These are phyloP conservation scores for Verbascum thapsus DNA, from an alignment of 257 asterid genomes.

Conservation along the genomic window DNA sequence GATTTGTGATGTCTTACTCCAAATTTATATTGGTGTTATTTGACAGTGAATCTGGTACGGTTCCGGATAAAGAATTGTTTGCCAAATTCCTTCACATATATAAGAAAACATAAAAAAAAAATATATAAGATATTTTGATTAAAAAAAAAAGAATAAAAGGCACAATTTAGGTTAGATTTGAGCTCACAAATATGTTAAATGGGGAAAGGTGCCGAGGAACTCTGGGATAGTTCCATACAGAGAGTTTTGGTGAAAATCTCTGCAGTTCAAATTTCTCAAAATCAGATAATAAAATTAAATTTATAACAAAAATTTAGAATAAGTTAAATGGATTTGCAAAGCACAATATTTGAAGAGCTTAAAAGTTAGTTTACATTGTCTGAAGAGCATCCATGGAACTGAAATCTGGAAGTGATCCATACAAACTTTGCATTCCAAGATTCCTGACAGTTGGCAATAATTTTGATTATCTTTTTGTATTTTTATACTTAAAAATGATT, in stretches of 20 bases:
- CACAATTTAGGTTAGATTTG: background rate
- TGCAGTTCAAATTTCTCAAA: constrained; percentile 13
- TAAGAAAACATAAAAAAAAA: too few relatives aligned
- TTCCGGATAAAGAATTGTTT: constrained; percentile 22
- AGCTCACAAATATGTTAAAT: constrained; percentile 29
- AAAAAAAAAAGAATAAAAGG: too few relatives aligned
- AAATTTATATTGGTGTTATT: constrained; percentile 24
- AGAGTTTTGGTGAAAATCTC: constrained; percentile 13
- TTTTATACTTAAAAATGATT: too few relatives aligned
- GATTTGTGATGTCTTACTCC: constrained; percentile 25
- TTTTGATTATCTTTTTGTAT: too few relatives aligned
- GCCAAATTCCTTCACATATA: constrained; percentile 32
- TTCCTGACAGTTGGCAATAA: too few relatives aligned
- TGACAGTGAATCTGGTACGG: constrained; percentile 23
- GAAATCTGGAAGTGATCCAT: constrained; percentile 27
- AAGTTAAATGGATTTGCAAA: too few relatives aligned
- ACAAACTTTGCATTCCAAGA: constrained; percentile 1
- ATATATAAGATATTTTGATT: too few relatives aligned
- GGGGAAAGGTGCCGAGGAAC: constrained; percentile 28
- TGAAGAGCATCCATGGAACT: constrained; percentile 33
- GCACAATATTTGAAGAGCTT: too few relatives aligned
- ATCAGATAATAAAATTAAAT: background rate
- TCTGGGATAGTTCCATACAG: constrained; percentile 27
- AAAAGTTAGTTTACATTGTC: constrained; percentile 32
- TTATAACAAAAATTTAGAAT: too few relatives aligned